Base-by-base conservation (phyloP, 202 grass and related monocot species). In the Brachypodium distachyon region DNA sequence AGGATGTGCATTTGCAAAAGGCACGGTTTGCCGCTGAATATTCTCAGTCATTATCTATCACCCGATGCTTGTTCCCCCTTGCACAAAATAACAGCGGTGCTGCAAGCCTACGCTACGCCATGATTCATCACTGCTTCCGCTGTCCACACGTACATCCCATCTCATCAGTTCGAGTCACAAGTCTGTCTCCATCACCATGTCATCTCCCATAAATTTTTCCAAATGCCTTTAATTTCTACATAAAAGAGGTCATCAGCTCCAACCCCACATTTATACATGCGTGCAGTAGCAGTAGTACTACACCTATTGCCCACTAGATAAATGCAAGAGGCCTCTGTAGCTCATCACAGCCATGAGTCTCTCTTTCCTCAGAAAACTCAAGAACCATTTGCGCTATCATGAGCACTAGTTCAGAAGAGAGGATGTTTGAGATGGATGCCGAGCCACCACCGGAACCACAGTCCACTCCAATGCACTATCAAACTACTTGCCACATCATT, bases 121-220 rank as follows among this genome's bases (percentile, higher is more conserved):
- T 28, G 52, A 43, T 50, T 47, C 77, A 14, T 70, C 74, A 67
- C 68, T 51, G 61, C 85, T 55, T 55, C 27, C 61, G 69, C 61
- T 79, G 86, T 33, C 60, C 34, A 46, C 74, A 61, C 58, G n/a
- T n/a, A n/a, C n/a, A n/a, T n/a, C n/a, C n/a, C n/a, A 87, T 68
- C 80, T 46, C 68, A 73, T 78, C 74, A 21, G 14, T 73, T 79
- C 60, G 37, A 78, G 53, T 67, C 79, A 34, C 50, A 87, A 67
- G 6, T 67, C 73, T 77, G 79, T 74, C 76, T 70, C 52, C 85
- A 83, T 79, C 76, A 80, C 76, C 70, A 74, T 80, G 86, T 84
- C 81, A 71, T 68, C 51, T 83, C 70, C 61, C 55, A 80, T 84
- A 66, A 76, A 67, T 76, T 53, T 57, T n/a, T 33, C 57, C 73